Evolutionary conservation across 768 basidiomycete species (phyloP).

Genomic region (Lactifluus piperatus): DNA sequence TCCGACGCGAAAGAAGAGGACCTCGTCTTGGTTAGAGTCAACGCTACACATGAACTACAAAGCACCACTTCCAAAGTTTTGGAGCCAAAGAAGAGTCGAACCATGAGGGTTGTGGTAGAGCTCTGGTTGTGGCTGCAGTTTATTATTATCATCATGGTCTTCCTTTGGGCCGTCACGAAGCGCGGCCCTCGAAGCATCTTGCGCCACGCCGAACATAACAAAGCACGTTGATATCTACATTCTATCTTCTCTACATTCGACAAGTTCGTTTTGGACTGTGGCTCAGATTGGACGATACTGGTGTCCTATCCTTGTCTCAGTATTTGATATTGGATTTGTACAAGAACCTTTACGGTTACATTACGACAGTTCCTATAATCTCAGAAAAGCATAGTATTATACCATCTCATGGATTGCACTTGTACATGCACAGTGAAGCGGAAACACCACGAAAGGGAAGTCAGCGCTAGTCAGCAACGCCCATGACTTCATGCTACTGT

Average conservation of each 20-base stretch:
- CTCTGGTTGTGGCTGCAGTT: slow-evolving; percentile 85
- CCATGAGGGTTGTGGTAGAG: slow-evolving; percentile 49
- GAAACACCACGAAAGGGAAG: not conserved
- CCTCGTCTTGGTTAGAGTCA: not conserved
- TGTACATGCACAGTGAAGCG: too few species aligned
- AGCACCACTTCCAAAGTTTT: not conserved
- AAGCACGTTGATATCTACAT: not conserved
- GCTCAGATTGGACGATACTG: not conserved
- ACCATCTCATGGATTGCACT: too few species aligned
- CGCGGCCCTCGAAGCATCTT: slow-evolving; percentile 66
- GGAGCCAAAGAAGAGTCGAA: slow-evolving; percentile 21
- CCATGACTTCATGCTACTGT: not conserved
- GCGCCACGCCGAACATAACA: slow-evolving; percentile 32
- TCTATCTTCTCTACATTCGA: not conserved
- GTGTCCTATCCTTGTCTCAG: not conserved
- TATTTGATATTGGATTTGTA: not conserved
- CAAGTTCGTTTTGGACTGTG: not conserved
- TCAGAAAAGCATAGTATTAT: not conserved
- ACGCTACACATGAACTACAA: not conserved
- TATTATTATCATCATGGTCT: slow-evolving; percentile 60
- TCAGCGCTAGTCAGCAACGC: not conserved
- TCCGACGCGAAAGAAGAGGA: not conserved
- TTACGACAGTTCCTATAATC: too few species aligned
- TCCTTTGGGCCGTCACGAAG: slow-evolving; percentile 74
- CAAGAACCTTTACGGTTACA: too few species aligned